phyloP scores from a whole-genome alignment of 2,329 filamentous ascomycete genomes.

The Geosmithia flava region DNA sequence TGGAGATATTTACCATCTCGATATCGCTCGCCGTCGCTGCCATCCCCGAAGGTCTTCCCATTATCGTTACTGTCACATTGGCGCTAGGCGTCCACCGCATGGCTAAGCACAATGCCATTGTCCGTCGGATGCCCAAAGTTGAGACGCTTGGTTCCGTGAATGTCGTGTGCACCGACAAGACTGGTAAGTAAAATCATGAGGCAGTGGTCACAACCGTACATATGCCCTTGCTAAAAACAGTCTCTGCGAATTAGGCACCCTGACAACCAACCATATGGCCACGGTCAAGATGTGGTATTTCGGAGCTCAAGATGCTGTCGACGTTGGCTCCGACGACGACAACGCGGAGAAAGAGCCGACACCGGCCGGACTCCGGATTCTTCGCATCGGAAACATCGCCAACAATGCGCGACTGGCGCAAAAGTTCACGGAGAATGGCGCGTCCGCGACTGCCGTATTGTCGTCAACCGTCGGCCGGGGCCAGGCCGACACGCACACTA shows the following conservation, averaged over 20 bases:
- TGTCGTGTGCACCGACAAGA: slow-evolving; percentile 99
- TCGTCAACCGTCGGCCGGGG: slow-evolving; percentile 63
- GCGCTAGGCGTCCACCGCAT: slow-evolving; percentile 92
- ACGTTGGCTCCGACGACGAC: slow-evolving; percentile 43
- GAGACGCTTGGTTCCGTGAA: slow-evolving; percentile 98
- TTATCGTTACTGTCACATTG: slow-evolving; percentile 95
- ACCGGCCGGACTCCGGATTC: slow-evolving; percentile 63
- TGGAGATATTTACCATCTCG: slow-evolving; percentile 96
- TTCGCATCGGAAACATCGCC: slow-evolving; percentile 90
- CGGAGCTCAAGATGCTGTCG: slow-evolving; percentile 43
- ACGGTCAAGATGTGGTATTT: slow-evolving; percentile 96
- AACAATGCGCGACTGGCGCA: slow-evolving; percentile 82
- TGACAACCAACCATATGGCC: slow-evolving; percentile 98
- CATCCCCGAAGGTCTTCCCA: slow-evolving; percentile 90
- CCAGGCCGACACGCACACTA: slow-evolving; percentile 53
- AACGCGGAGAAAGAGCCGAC: slow-evolving; percentile 48
- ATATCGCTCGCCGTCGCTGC: slow-evolving; percentile 93
- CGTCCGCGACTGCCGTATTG: slow-evolving; percentile 62
- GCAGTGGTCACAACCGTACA: not conserved
- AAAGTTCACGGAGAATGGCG: slow-evolving; percentile 54
- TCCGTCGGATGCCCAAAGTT: slow-evolving; percentile 89
- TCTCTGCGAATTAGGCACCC: slow-evolving; percentile 44
- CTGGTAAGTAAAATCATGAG: slow-evolving; percentile 36
- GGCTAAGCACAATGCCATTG: slow-evolving; percentile 90
- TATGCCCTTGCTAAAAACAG: slow-evolving; percentile 8